Evolutionary conservation across 169 alveolate species (phyloP).

Genomic region (Cryptosporidium viatorum): DNA sequence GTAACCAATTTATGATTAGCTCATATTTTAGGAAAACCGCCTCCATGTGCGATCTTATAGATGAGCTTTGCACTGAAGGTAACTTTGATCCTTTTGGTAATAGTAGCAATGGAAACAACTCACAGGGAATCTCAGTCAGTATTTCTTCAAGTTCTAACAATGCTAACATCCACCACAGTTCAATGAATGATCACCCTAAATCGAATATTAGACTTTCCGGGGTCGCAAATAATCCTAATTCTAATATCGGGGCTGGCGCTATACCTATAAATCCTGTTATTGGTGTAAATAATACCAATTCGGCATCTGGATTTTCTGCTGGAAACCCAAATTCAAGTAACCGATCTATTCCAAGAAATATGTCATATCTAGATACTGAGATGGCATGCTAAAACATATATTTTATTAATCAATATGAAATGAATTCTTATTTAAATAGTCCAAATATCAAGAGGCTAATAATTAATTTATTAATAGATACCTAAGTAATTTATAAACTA

Average conservation of each 20-base stretch:
- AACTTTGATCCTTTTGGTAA: slow-evolving; percentile 57
- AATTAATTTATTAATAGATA: not conserved
- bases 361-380: slow-evolving; percentile 1
- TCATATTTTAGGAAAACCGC: slow-evolving; percentile 45
- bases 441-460: not conserved
- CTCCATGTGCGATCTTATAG: slow-evolving; percentile 56
- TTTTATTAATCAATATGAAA: not conserved
- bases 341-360: not conserved
- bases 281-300: not conserved
- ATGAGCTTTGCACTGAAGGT: slow-evolving; percentile 61
- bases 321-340: not conserved
- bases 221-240: not conserved
- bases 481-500: not conserved
- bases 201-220: slow-evolving; percentile 16
- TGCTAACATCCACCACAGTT: not conserved
- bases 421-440: not conserved
- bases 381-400: not conserved
- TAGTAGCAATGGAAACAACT: slow-evolving; percentile 13
- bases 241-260: not conserved
- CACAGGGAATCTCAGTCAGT: slow-evolving; percentile 4
- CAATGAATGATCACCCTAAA: not conserved
- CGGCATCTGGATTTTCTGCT: not conserved
- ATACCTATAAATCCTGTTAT: not conserved
- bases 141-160: not conserved
- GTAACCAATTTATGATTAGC: slow-evolving; percentile 44